Base-by-base conservation (phyloP, 2,329 filamentous ascomycete species). In the Aspergillus clavatus region DNA sequence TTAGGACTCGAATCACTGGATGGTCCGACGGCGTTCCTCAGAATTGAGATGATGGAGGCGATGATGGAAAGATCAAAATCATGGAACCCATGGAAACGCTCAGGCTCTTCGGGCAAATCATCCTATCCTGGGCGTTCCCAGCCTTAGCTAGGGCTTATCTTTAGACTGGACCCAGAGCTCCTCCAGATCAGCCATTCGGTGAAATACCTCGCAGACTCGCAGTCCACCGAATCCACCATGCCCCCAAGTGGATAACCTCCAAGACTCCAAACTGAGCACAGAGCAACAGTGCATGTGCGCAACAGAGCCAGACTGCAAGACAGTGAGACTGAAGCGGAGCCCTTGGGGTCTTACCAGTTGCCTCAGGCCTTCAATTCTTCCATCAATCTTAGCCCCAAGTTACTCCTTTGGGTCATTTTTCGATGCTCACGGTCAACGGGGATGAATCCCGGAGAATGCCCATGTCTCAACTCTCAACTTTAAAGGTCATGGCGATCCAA, bases 401-500 rank as follows among this genome's bases (percentile, higher is more conserved):
- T 24, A 8, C 23, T 24, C 8, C 23, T 24, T 24, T 24, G 4
- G 23, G 23, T 24, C 23, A 5, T 24, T 24, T 24, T n/a, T n/a
- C n/a, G n/a, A n/a, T n/a, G n/a, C 23, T 24, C 23, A 5, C 23
- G 16, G 31, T 35, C 31, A 8, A 21, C 16, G 16, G 31, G 14
- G 10, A 24, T 18, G 35, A n/a, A 24, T 24, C 8, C 40, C 45
- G 41, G 42, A 37, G 36, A 36, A 39, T 21, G 29, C 37, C 42
- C 40, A 39, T 31, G 33, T n/a, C n/a, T n/a, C n/a, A 36, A 39
- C 19, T 24, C 37, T 40, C 40, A 40, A 27, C 21, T 48, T 23
- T 45, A 40, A 49, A 35, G 27, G 31, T 18, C 40, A 27, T 43
- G 50, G 41, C 52, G 50, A 52, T 54, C 52, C 35, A 43, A 54